phyloP scores from a whole-genome alignment of 1,139 yeast genomes.

The Maudiozyma humilis region DNA sequence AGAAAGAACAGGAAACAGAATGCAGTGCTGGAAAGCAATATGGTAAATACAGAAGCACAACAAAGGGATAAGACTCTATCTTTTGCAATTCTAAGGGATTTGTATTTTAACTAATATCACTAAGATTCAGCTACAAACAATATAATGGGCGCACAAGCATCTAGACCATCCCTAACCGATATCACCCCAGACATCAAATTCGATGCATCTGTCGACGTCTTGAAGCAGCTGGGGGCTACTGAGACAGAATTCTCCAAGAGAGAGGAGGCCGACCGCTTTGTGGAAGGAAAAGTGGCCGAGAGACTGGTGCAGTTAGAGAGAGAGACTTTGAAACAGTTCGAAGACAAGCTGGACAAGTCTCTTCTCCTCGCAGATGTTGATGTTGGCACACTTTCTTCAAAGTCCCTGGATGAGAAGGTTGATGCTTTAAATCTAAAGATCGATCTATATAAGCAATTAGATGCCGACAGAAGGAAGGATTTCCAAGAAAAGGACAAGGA shows the following conservation, averaged over 20 bases:
- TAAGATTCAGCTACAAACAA: neutral
- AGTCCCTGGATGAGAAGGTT: slow-evolving; percentile 38
- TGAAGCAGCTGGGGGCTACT: slow-evolving; percentile 61
- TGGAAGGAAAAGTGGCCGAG: slow-evolving; percentile 67
- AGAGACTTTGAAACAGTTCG: slow-evolving; percentile 50
- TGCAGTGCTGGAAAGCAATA: no score
- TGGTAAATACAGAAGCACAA: no score
- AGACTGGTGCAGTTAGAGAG: slow-evolving; percentile 57
- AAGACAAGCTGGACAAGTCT: slow-evolving; percentile 41
- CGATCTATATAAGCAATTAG: slow-evolving; percentile 30
- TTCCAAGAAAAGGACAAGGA: slow-evolving; percentile 25
- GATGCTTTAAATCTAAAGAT: slow-evolving; percentile 38
- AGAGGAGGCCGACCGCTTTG: slow-evolving; percentile 67
- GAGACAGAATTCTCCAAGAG: slow-evolving; percentile 80
- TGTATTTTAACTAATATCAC: neutral
- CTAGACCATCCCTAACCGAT: slow-evolving; percentile 10
- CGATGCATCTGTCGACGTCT: slow-evolving; percentile 60
- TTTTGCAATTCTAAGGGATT: neutral
- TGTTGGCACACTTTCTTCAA: slow-evolving; percentile 23
- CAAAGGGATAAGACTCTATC: no score
- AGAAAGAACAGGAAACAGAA: neutral
- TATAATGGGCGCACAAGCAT: slow-evolving; percentile 15
- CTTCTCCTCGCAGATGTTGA: slow-evolving; percentile 33
- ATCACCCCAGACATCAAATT: slow-evolving; percentile 57
- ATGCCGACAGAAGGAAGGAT: slow-evolving; percentile 10